Evolutionary conservation across 2,329 filamentous ascomycete species (phyloP).

Genomic region (Penicillium psychrosexuale): DNA sequence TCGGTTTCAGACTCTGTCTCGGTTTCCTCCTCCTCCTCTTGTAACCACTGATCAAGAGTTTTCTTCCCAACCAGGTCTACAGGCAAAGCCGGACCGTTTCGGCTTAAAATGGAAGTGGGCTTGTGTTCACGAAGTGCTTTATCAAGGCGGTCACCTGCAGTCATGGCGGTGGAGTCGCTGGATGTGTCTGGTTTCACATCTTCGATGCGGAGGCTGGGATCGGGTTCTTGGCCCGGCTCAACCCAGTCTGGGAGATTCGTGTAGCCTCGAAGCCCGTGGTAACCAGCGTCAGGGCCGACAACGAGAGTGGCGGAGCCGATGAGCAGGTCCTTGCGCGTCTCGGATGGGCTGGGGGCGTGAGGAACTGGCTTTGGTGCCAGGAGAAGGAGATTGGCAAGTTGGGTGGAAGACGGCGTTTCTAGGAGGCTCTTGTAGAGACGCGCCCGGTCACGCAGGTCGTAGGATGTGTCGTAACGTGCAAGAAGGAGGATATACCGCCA

Average conservation of each 20-base stretch:
- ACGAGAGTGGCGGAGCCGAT: conserved; percentile 85
- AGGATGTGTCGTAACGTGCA: conserved; percentile 88
- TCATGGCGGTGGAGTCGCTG: conserved; percentile 30
- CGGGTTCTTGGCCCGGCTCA: conserved; percentile 71
- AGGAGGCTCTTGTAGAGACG: conserved; percentile 85
- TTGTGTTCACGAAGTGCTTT: conserved; percentile 44
- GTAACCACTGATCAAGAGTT: conserved; percentile 90
- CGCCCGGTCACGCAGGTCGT: conserved; percentile 87
- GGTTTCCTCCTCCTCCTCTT: conserved; percentile 54
- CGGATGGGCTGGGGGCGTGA: conserved; percentile 83
- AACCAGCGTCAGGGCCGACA: conserved; percentile 69
- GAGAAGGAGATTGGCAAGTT: conserved; percentile 85
- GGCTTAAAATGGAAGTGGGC: conserved; percentile 16
- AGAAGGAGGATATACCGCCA: conserved; percentile 84
- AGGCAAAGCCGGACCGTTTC: conserved; percentile 19
- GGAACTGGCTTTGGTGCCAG: conserved; percentile 93
- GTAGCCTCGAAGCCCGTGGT: conserved; percentile 75
- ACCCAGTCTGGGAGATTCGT: conserved; percentile 83
- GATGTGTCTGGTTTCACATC: conserved; percentile 40
- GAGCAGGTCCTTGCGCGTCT: conserved; percentile 71
- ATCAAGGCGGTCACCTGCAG: conserved; percentile 45
- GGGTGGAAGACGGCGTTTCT: conserved; percentile 67
- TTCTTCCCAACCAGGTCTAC: conserved; percentile 58
- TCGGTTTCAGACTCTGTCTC: conserved; percentile 54
- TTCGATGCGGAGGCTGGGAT: conserved; percentile 67